A percentile compares a stretch with the other conserved stretches of the same genome.
Evolutionary conservation across 1,284 basidiomycete species (phyloP).

Genomic region (Sanghuangporus baumii): DNA sequence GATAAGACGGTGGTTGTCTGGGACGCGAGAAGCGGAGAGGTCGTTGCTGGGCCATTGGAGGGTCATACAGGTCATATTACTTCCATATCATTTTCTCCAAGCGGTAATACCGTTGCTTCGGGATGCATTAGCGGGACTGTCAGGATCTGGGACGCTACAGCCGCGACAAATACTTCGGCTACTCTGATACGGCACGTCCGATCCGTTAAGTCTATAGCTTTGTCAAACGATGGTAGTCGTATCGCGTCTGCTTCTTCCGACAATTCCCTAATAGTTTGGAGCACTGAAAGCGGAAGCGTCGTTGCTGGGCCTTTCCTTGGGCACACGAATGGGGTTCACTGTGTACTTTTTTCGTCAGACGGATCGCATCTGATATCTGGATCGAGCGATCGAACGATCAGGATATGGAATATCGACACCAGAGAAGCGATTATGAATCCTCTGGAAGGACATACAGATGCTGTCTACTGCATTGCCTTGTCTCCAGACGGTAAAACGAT

Average conservation of each 20-base stretch:
- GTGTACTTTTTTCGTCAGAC: slow-evolving; percentile 8
- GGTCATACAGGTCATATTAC: not conserved
- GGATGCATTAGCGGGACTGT: slow-evolving; percentile 6
- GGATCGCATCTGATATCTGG: slow-evolving; percentile 16
- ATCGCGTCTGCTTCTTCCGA: slow-evolving; percentile 13
- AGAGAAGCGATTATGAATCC: slow-evolving; percentile 19
- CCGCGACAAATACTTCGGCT: not conserved
- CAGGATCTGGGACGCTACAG: not conserved
- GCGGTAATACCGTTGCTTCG: not conserved
- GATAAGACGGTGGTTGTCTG: not conserved
- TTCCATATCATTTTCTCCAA: slow-evolving; percentile 3
- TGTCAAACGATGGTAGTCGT: not conserved
- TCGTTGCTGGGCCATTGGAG: not conserved
- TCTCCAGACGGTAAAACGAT: slow-evolving; percentile 4
- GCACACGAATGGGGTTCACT: not conserved
- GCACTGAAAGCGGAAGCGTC: slow-evolving; percentile 1
- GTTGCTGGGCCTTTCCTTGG: not conserved
- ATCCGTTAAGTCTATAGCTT: not conserved
- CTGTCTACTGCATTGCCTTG: not conserved
- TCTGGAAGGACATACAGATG: slow-evolving; percentile 20
- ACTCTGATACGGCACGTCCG: not conserved
- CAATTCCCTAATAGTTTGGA: slow-evolving; percentile 16
- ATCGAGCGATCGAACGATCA: slow-evolving; percentile 6
- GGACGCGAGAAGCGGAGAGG: not conserved
- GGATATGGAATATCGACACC: not conserved